These are phyloP conservation scores for Neurospora sp. DNA, from an alignment of 495 filamentous ascomycete genomes.

Conservation along the genomic window DNA sequence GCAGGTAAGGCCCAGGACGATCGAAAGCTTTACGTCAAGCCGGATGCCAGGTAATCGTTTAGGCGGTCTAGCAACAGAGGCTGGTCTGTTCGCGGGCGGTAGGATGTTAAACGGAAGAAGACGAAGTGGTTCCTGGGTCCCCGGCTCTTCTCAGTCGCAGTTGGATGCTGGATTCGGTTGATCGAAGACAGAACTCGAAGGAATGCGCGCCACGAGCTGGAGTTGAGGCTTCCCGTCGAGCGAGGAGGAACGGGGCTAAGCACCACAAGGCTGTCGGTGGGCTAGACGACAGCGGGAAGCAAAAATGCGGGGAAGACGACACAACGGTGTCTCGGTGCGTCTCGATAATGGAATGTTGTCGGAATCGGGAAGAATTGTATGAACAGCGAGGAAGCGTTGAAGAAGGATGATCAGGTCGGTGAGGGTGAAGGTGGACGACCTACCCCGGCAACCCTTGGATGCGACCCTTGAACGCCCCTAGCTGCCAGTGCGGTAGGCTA, in stretches of 20 bases:
- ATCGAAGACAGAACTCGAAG: neutral
- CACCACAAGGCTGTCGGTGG: neutral
- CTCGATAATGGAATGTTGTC: neutral
- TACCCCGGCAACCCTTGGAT: neutral
- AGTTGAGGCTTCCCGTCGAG: neutral
- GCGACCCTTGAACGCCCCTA: neutral
- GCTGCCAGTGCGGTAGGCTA: neutral
- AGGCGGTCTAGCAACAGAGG: neutral
- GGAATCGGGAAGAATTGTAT: neutral
- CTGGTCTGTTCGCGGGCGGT: neutral
- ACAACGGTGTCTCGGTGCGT: neutral
- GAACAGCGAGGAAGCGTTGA: neutral
- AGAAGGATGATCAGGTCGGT: neutral
- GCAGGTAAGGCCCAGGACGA: neutral
- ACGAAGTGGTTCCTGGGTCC: neutral
- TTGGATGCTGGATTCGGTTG: neutral
- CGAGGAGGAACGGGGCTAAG: neutral
- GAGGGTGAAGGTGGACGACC: neutral
- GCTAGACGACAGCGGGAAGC: neutral
- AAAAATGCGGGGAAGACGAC: neutral
- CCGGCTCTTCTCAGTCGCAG: neutral
- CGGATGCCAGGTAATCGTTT: neutral
- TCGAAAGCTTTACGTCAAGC: neutral
- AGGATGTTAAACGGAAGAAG: neutral
- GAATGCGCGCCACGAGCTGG: neutral